phyloP scores from a whole-genome alignment of 306 rosid species.

The Citrullus amarus region DNA sequence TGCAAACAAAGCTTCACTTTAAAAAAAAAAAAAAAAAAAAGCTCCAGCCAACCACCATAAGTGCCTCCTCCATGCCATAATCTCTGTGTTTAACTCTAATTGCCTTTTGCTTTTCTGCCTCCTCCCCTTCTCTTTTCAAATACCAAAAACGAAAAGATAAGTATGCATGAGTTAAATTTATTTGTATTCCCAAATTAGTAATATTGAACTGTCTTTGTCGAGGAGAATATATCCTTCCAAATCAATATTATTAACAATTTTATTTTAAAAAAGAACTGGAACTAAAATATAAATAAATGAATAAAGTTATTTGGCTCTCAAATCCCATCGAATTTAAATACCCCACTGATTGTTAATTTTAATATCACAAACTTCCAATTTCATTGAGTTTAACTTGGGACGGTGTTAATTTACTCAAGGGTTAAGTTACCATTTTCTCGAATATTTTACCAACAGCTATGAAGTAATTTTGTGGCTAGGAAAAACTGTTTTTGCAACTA shows the following conservation, averaged over 20 bases:
- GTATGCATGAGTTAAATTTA: not conserved
- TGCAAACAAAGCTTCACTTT: not conserved
- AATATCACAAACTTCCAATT: not conserved
- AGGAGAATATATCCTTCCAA: not conserved
- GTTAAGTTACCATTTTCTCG: no score
- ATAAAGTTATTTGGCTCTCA: no score
- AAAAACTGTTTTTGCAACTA: not conserved
- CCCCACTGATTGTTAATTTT: not conserved
- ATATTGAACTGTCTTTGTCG: not conserved
- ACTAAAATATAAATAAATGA: no score
- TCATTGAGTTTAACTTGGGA: no score
- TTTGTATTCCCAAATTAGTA: not conserved
- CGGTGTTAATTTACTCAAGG: no score
- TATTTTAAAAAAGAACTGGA: no score
- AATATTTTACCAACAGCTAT: no score
- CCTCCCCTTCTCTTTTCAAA: not conserved
- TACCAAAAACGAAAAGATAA: not conserved
- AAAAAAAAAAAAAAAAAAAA: not conserved
- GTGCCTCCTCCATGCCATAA: not conserved
- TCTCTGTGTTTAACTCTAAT: not conserved
- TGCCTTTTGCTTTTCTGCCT: not conserved
- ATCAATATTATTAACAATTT: no score
- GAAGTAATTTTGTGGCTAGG: not conserved
- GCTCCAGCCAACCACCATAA: not conserved
- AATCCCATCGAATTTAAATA: no score